Conservation (phyloP, 106 monocot species). For the Acanthochlamys bracteata region DNA sequence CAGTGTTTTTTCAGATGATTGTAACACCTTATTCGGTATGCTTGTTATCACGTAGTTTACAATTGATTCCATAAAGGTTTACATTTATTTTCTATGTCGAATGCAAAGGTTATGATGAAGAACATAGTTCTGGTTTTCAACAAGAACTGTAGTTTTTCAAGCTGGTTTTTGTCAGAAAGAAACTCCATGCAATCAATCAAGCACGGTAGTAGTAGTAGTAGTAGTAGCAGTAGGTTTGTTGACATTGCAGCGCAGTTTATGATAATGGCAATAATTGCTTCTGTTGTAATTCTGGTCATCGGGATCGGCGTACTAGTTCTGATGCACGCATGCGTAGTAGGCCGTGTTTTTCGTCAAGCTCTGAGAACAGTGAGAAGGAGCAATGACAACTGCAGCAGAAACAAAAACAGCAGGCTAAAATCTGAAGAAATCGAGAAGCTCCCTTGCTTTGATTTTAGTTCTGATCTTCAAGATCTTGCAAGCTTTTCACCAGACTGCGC, state of each 20-base stretch:
- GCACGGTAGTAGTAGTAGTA: neutral
- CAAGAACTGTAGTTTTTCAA: no score
- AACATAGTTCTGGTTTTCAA: no score
- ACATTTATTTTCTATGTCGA: no score
- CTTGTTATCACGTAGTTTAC: no score
- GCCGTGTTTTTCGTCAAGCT: slow-evolving; percentile 18
- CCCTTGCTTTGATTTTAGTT: slow-evolving; percentile 27
- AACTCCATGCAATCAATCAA: no score
- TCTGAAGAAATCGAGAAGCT: slow-evolving; percentile 38
- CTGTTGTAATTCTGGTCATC: slow-evolving; percentile 20
- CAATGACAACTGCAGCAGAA: neutral
- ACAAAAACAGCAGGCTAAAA: slow-evolving; percentile 20
- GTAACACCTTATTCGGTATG: no score
- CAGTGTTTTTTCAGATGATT: no score
- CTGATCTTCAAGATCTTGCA: neutral
- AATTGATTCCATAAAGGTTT: no score
- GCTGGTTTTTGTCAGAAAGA: no score
- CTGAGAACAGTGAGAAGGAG: neutral
- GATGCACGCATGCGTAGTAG: slow-evolving; percentile 27
- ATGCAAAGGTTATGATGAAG: no score
- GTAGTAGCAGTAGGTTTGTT: slow-evolving; percentile 7
- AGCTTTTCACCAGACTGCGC: slow-evolving; percentile 16
- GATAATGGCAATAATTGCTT: slow-evolving; percentile 18
- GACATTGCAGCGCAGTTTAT: slow-evolving; percentile 20
- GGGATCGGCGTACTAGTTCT: slow-evolving; percentile 21